These are phyloP conservation scores for Trichoderma virens DNA, from an alignment of 495 filamentous ascomycete species.

Conservation along the genomic window DNA sequence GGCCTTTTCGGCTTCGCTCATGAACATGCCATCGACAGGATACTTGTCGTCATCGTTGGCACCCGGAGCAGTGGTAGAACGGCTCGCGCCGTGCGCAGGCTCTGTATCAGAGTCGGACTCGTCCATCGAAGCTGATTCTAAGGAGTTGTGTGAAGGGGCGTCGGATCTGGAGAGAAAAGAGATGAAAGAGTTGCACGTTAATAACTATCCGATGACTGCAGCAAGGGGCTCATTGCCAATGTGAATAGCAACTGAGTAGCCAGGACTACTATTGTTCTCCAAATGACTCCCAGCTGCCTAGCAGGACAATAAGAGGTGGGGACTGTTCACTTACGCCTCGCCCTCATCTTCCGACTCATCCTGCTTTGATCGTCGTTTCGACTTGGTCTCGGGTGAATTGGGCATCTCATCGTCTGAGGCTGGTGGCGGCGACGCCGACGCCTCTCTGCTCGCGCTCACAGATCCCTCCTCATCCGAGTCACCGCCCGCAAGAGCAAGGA, in stretches of 20 bases:
- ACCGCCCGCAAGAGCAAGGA: conserved; percentile 76
- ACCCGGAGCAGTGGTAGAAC: conserved; percentile 46
- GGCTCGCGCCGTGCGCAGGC: conserved; percentile 33
- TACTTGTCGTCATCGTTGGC: conserved; percentile 62
- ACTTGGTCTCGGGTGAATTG: conserved; percentile 43
- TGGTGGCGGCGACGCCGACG: conserved; percentile 24
- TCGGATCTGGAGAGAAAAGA: not conserved
- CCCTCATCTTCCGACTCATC: conserved; percentile 70
- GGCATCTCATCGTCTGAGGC: conserved; percentile 28
- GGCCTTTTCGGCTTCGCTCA: conserved; percentile 67
- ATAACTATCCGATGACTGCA: not conserved
- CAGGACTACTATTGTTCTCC: not conserved
- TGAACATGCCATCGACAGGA: conserved; percentile 83
- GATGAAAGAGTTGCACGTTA: not conserved
- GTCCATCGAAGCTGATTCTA: conserved; percentile 79
- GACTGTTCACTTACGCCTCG: conserved; percentile 62
- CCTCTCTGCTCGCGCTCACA: conserved; percentile 28
- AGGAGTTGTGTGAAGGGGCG: conserved; percentile 60
- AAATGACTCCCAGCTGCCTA: not conserved
- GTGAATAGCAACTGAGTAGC: not conserved
- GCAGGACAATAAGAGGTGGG: conserved; percentile 12
- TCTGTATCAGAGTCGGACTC: conserved; percentile 76
- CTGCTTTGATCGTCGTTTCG: conserved; percentile 35
- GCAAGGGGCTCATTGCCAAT: not conserved
- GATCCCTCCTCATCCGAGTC: conserved; percentile 45